A percentile compares a stretch with the other conserved stretches of the same genome.
phyloP scores from a whole-genome alignment of 495 filamentous ascomycete species.

The Copromyces sp. region DNA sequence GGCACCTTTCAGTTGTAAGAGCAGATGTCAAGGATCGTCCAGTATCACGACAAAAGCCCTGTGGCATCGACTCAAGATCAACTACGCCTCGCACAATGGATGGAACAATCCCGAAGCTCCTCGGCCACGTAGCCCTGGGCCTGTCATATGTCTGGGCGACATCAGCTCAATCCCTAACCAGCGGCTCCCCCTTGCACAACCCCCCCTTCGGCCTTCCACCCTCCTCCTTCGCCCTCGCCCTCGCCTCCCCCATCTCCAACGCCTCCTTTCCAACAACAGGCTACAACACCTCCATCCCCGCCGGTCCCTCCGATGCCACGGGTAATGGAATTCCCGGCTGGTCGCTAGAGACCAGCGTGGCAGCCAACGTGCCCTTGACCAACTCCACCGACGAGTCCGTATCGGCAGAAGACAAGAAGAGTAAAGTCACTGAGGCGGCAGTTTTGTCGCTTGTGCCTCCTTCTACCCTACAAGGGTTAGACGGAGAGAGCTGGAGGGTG shows the following conservation, averaged over 20 bases:
- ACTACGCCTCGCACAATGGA: too few relatives aligned
- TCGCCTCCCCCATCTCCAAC: not conserved
- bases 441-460: conserved; percentile 7
- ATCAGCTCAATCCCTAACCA: not conserved
- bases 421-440: not conserved
- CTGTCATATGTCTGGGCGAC: too few relatives aligned
- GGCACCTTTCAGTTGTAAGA: not conserved
- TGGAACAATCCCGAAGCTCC: not conserved
- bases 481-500: conserved; percentile 6
- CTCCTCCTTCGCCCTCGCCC: not conserved
- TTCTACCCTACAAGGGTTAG: not conserved
- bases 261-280: conserved; percentile 7
- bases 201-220: conserved; percentile 7
- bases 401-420: not conserved
- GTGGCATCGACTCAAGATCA: too few relatives aligned
- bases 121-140: too few relatives aligned
- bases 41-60: not conserved
- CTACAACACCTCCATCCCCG: conserved; percentile 11
- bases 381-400: not conserved
- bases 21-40: not conserved
- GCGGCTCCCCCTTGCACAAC: not conserved
- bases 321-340: conserved; percentile 4
- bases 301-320: conserved; percentile 1
- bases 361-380: conserved; percentile 8
- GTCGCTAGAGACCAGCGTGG: conserved; percentile 2